Percentiles rank a stretch among this genome's conserved stretches.
These are phyloP conservation scores for Luvunga scandens DNA, from an alignment of 345 rosid genomes.

Conservation along the genomic window DNA sequence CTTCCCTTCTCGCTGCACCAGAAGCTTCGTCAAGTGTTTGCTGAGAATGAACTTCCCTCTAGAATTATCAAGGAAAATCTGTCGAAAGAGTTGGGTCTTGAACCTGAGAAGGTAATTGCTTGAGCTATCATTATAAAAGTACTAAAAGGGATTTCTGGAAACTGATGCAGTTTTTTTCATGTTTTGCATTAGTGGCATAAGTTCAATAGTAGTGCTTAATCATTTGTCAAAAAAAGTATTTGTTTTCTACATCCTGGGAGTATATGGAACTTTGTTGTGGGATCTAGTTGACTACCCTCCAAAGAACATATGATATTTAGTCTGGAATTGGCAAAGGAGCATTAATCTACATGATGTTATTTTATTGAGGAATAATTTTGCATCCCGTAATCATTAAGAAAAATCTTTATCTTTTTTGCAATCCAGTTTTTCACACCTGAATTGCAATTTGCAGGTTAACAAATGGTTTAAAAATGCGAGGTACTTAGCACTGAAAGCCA, in stretches of 20 bases:
- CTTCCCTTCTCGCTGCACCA: constrained; percentile 35
- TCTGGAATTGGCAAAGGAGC: neutral
- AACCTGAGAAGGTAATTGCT: constrained; percentile 68
- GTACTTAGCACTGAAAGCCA: constrained; percentile 67
- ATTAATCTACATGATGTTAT: neutral
- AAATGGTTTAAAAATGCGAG: constrained; percentile 98
- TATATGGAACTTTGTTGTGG: neutral
- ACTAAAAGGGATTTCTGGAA: neutral
- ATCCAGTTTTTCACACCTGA: constrained; percentile 14
- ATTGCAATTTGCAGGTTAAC: constrained; percentile 65
- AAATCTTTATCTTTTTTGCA: neutral
- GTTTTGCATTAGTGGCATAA: neutral
- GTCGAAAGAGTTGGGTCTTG: constrained; percentile 79
- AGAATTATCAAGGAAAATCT: constrained; percentile 69
- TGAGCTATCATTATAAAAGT: neutral
- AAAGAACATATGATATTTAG: neutral
- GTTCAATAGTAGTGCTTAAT: neutral
- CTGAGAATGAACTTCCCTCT: constrained; percentile 92
- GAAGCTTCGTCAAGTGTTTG: constrained; percentile 92
- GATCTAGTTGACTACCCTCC: neutral
- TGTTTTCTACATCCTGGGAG: neutral
- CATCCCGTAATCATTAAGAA: no score
- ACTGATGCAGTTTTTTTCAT: neutral
- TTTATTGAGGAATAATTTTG: neutral
- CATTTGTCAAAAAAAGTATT: neutral